Conservation (phyloP, 2,329 filamentous ascomycete species). For the Phyllosticta ampelicida region DNA sequence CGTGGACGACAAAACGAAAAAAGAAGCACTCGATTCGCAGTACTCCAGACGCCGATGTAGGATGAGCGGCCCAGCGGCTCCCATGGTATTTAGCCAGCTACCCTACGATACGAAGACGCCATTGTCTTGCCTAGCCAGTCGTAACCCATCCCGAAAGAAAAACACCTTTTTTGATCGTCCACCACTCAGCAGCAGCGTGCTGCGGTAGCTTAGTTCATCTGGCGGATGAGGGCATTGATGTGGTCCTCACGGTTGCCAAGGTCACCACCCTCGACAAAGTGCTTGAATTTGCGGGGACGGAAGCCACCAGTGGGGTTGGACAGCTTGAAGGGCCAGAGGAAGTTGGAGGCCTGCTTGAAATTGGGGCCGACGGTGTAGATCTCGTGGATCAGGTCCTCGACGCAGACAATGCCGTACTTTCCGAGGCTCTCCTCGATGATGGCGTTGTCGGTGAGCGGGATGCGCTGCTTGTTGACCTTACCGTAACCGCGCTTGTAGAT, state of each 20-base stretch:
- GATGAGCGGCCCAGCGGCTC: slow-evolving; percentile 11
- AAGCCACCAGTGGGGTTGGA: slow-evolving; percentile 97
- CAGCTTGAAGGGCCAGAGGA: slow-evolving; percentile 99
- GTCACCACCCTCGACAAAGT: slow-evolving; percentile 98
- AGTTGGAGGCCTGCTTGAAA: slow-evolving; percentile 97
- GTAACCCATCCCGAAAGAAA: slow-evolving; percentile 9
- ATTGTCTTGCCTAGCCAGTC: slow-evolving; percentile 12
- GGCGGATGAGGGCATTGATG: slow-evolving; percentile 91
- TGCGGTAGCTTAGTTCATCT: slow-evolving; percentile 73
- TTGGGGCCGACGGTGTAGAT: slow-evolving; percentile 98
- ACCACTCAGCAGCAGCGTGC: slow-evolving; percentile 5
- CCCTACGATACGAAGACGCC: slow-evolving; percentile 10
- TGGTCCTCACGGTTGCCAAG: slow-evolving; percentile 96
- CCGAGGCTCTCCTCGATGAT: slow-evolving; percentile 94
- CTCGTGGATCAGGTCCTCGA: slow-evolving; percentile 99
- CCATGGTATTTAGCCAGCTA: slow-evolving; percentile 14
- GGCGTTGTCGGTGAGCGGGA: slow-evolving; percentile 93
- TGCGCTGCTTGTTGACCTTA: slow-evolving; percentile 97
- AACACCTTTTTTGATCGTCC: slow-evolving; percentile 4
- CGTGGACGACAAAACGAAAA: neutral
- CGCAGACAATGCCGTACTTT: slow-evolving; percentile 98
- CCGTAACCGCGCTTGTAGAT: slow-evolving; percentile 97
- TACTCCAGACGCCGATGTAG: slow-evolving; percentile 10
- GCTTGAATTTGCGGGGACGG: slow-evolving; percentile 94
- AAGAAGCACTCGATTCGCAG: slow-evolving; percentile 8